phyloP scores from a whole-genome alignment of 257 asterid species.

The Penstemon davidsonii region DNA sequence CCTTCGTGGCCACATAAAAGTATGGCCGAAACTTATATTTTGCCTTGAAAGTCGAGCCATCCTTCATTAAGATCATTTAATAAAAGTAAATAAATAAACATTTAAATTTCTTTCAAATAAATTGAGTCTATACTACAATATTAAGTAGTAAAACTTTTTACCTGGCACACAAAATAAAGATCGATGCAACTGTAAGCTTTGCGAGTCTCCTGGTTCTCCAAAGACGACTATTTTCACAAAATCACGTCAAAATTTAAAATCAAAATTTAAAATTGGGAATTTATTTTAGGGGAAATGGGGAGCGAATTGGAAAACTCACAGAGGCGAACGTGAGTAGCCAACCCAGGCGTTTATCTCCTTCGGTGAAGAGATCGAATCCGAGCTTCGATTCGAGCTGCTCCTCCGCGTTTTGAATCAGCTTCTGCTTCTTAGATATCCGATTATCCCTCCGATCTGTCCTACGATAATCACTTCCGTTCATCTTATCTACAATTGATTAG shows the following conservation, averaged over 20 bases:
- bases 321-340: slow-evolving; percentile 93
- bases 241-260: slow-evolving; percentile 5
- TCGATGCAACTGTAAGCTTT: slow-evolving; percentile 86
- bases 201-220: slow-evolving; percentile 90
- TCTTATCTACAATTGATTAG: slow-evolving; percentile 16
- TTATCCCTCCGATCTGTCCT: slow-evolving; percentile 68
- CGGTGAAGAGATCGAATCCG: slow-evolving; percentile 76
- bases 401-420: slow-evolving; percentile 73
- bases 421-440: slow-evolving; percentile 88
- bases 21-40: slow-evolving; percentile 91
- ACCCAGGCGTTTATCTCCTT: slow-evolving; percentile 95
- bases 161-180: slow-evolving; percentile 97
- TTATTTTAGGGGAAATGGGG: neutral
- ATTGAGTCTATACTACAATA: slow-evolving; percentile 3
- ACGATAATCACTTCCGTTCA: slow-evolving; percentile 64
- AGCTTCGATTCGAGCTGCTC: slow-evolving; percentile 93
- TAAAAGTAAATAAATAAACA: slow-evolving; percentile 6
- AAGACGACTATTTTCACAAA: slow-evolving; percentile 59
- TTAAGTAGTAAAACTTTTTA: slow-evolving; percentile 24
- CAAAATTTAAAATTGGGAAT: neutral
- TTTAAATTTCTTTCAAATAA: slow-evolving; percentile 10
- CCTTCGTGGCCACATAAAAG: slow-evolving; percentile 95
- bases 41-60: slow-evolving; percentile 89
- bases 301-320: slow-evolving; percentile 40
- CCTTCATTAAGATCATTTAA: slow-evolving; percentile 52